A percentile compares a stretch with the other conserved stretches of the same genome.
phyloP scores from a whole-genome alignment of 768 basidiomycete genomes.

The Lentinula raphanica region DNA sequence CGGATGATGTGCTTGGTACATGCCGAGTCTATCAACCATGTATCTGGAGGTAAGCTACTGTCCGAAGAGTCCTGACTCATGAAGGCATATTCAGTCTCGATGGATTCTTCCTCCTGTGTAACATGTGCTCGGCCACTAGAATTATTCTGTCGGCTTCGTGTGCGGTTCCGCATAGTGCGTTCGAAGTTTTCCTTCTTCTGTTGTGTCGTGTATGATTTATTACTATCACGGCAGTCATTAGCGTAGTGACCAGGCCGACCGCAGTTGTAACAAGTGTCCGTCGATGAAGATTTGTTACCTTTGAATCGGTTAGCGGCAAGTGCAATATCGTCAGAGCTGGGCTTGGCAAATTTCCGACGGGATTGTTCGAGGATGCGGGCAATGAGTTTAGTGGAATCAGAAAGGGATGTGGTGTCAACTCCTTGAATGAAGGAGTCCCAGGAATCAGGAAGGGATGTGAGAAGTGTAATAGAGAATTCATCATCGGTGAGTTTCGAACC shows the following conservation, averaged over 20 bases:
- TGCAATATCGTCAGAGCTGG: slow-evolving; percentile 11
- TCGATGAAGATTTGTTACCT: too few relatives aligned
- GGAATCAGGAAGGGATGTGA: slow-evolving; percentile 27
- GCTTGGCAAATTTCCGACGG: slow-evolving; percentile 3
- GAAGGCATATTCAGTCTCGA: slow-evolving; percentile 7
- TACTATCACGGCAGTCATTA: background rate
- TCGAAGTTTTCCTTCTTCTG: background rate
- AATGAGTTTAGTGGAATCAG: slow-evolving; percentile 14
- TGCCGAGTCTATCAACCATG: slow-evolving; percentile 14
- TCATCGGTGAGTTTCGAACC: slow-evolving; percentile 18
- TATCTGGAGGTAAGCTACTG: slow-evolving; percentile 4
- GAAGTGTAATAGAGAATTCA: slow-evolving; percentile 26
- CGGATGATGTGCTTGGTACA: slow-evolving; percentile 12
- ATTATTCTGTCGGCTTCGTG: slow-evolving; percentile 10
- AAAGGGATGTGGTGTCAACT: background rate
- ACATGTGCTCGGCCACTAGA: background rate
- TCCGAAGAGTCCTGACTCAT: slow-evolving; percentile 2
- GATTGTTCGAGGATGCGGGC: slow-evolving; percentile 21
- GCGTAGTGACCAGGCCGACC: slow-evolving; percentile 7
- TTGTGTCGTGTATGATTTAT: background rate
- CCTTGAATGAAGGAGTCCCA: slow-evolving; percentile 26
- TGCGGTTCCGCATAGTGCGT: background rate
- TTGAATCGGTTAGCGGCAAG: slow-evolving; percentile 13
- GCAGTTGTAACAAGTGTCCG: slow-evolving; percentile 10
- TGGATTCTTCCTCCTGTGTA: background rate